phyloP scores from a whole-genome alignment of 306 rosid genomes.

The Trifolium repens region DNA sequence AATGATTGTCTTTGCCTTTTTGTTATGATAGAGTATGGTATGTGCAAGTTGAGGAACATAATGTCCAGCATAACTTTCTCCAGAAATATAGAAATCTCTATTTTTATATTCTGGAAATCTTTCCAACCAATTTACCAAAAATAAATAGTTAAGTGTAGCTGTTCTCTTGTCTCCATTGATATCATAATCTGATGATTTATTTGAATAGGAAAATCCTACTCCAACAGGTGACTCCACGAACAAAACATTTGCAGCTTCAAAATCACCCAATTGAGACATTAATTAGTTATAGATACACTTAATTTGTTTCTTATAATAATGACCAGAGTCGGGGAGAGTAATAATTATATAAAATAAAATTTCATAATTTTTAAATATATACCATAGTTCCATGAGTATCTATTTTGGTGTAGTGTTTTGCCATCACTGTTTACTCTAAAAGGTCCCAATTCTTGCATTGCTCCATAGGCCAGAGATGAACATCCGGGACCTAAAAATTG shows the following conservation, averaged over 20 bases:
- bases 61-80: slow-evolving; percentile 96
- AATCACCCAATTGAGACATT: not conserved
- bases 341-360: not conserved
- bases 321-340: too few relatives aligned
- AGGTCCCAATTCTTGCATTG: slow-evolving; percentile 98
- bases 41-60: slow-evolving; percentile 96
- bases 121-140: slow-evolving; percentile 84
- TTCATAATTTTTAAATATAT: slow-evolving; percentile 1
- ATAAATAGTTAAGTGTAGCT: slow-evolving; percentile 66
- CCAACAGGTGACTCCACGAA: slow-evolving; percentile 90
- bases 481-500: slow-evolving; percentile 86
- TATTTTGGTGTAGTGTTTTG: slow-evolving; percentile 67
- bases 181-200: slow-evolving; percentile 67
- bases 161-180: slow-evolving; percentile 69
- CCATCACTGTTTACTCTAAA: slow-evolving; percentile 91
- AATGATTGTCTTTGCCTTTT: slow-evolving; percentile 52
- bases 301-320: too few relatives aligned
- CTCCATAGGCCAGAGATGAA: slow-evolving; percentile 92
- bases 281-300: not conserved
- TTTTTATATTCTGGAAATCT: slow-evolving; percentile 84
- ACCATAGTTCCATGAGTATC: slow-evolving; percentile 83
- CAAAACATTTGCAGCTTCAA: slow-evolving; percentile 84
- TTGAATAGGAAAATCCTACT: slow-evolving; percentile 94
- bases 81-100: slow-evolving; percentile 75
- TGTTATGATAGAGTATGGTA: slow-evolving; percentile 67